Conservation (phyloP, 2,329 filamentous ascomycete genomes). For the Epichloe coenophiala region DNA sequence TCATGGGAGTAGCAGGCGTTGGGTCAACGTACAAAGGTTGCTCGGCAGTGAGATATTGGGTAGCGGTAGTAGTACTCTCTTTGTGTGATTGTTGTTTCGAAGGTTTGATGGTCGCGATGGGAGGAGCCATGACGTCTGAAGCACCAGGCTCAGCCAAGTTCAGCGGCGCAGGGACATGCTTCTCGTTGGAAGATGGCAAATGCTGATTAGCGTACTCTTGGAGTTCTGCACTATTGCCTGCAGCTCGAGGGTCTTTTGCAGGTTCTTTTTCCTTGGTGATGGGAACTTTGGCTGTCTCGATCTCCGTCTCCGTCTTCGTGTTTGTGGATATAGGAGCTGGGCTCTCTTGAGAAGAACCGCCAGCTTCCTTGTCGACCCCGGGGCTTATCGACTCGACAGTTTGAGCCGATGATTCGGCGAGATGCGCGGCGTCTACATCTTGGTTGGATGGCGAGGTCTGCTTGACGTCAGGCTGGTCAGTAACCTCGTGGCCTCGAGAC, state of each 20-base stretch:
- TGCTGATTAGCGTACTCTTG: neutral
- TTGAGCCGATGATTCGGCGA: neutral
- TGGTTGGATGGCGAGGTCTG: neutral
- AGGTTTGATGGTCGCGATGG: slow-evolving; percentile 36
- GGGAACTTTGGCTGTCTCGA: neutral
- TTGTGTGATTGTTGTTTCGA: slow-evolving; percentile 21
- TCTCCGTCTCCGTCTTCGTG: neutral
- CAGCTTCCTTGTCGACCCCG: neutral
- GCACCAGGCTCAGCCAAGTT: slow-evolving; percentile 6
- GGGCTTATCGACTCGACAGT: neutral
- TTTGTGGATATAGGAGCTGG: neutral
- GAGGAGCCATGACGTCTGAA: slow-evolving; percentile 28
- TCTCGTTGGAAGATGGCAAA: slow-evolving; percentile 10
- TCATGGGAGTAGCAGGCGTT: slow-evolving; percentile 41
- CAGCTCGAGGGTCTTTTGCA: neutral
- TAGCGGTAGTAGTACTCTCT: slow-evolving; percentile 18
- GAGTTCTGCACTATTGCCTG: neutral
- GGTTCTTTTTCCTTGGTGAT: neutral
- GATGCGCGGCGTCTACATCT: slow-evolving; percentile 1
- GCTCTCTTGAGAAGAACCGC: neutral
- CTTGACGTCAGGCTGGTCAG: slow-evolving; percentile 4
- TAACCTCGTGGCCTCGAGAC: slow-evolving; percentile 13
- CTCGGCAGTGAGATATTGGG: slow-evolving; percentile 34
- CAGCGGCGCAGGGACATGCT: slow-evolving; percentile 11
- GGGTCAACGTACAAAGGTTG: slow-evolving; percentile 40